Base-by-base conservation (phyloP, 768 basidiomycete species). In the Tylopilus sp. region DNA sequence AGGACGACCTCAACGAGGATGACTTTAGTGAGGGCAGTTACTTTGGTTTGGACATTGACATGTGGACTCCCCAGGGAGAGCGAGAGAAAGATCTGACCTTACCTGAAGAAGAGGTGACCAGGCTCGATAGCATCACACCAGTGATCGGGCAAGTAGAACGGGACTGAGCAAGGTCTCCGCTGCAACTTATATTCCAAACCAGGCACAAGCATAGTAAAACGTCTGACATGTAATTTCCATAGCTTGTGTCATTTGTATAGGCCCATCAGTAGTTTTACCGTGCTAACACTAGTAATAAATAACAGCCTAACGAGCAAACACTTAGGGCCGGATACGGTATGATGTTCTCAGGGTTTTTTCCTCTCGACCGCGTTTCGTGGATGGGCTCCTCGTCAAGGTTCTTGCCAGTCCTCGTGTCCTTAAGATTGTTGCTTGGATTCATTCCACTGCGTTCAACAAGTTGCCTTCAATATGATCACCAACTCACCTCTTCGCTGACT, bases 401-500 rank as follows among this genome's bases (percentile, higher is more conserved):
- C 33, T 74, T 82, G 49, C 69, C 72, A 17, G 62, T 69, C 16
- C 70, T 87, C 29, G 74, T 77, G 33, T 72, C 67, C 25, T 71
- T 74, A 33, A 74, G 87, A 55, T 64, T 86, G 24, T 66, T 80
- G 17, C 72, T 91, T 40, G 76, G 81, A 0, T 70, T 78, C 13
- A 72, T 79, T 4, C 75, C 78, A 12, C 60, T 86, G 3, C 77
- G 79, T 10, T 72, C 73, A 21, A 51, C 53, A 45, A 51, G 36
- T 36, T 60, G 72, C 8, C 72, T 95, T 10, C 79, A 80, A 57
- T 74, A 86, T 60, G 82, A 92, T 60, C 86, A 86, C 41, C 86
- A 90, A 63, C 74, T 97, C 17, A 82, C 87, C 0, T 90, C 92
- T 8, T 89, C 92, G 0, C 63, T 95, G 63, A 92, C 90, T 6